Conservation (phyloP, 306 rosid genomes). For the Benincasa hispida region DNA sequence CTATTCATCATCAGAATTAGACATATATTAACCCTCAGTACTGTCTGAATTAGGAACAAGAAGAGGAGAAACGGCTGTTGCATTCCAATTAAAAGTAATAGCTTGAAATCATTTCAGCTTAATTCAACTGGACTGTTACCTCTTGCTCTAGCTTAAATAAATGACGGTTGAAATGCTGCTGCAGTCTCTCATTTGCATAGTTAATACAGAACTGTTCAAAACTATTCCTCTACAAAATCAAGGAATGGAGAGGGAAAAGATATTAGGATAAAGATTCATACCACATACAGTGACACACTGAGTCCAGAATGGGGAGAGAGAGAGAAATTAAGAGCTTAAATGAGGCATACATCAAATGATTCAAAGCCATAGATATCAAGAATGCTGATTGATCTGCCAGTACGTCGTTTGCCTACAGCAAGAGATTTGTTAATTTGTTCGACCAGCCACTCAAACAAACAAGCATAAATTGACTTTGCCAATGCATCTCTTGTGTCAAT, state of each 20-base stretch:
- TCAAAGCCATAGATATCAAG: conserved; percentile 98
- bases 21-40: not conserved
- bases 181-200: conserved; percentile 96
- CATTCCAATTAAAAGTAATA: not conserved
- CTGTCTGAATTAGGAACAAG: not conserved
- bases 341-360: conserved; percentile 77
- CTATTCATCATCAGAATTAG: not conserved
- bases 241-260: conserved; percentile 1
- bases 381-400: conserved; percentile 98
- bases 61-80: not conserved
- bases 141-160: conserved; percentile 96
- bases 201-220: conserved; percentile 99
- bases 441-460: conserved; percentile 91
- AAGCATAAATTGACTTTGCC: conserved; percentile 91
- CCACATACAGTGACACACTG: not conserved
- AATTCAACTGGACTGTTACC: conserved; percentile 35
- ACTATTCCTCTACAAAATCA: conserved; percentile 66
- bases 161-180: conserved; percentile 98
- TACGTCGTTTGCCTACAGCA: conserved; percentile 89
- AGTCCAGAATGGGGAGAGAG: not conserved
- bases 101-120: not conserved
- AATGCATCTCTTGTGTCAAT: conserved; percentile 93
- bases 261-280: conserved; percentile 2
- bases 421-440: conserved; percentile 97
- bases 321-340: conserved; percentile 9